Evolutionary conservation across 2,329 filamentous ascomycete genomes (phyloP).

Genomic region (Neophaeococcomyces mojaviensis): DNA sequence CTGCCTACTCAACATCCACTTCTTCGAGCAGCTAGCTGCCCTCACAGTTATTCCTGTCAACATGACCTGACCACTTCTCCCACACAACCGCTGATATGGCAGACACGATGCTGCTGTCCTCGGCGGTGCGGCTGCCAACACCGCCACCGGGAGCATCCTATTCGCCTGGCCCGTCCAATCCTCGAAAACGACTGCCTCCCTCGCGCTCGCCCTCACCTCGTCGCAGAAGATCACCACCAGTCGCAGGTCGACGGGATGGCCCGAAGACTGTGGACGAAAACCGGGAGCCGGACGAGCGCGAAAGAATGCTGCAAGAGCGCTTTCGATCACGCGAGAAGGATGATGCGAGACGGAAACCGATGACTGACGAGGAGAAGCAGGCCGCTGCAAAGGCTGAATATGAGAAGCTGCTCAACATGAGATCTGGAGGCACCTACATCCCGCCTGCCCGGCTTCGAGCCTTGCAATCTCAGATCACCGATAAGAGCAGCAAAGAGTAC

Average conservation of each 20-base stretch:
- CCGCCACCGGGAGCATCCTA: slow-evolving; percentile 44
- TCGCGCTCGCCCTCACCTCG: slow-evolving; percentile 45
- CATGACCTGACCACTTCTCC: not conserved
- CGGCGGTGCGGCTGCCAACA: slow-evolving; percentile 53
- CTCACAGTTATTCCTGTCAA: not conserved
- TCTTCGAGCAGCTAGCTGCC: too few species aligned
- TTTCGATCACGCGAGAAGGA: slow-evolving; percentile 46
- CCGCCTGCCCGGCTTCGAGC: slow-evolving; percentile 84
- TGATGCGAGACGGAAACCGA: slow-evolving; percentile 41
- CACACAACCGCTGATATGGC: slow-evolving; percentile 28
- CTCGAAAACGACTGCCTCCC: slow-evolving; percentile 51
- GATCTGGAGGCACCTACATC: slow-evolving; percentile 93
- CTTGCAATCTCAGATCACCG: slow-evolving; percentile 91
- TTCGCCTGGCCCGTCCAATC: slow-evolving; percentile 38
- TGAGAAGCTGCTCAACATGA: slow-evolving; percentile 82
- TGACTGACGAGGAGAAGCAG: slow-evolving; percentile 75
- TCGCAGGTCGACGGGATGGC: slow-evolving; percentile 19
- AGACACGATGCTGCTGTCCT: slow-evolving; percentile 38
- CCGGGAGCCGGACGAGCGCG: slow-evolving; percentile 42
- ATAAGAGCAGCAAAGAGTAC: slow-evolving; percentile 93
- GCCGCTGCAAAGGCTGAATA: slow-evolving; percentile 86
- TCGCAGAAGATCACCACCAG: slow-evolving; percentile 42
- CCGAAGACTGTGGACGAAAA: slow-evolving; percentile 37
- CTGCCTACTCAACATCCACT: too few species aligned
- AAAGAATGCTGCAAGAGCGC: slow-evolving; percentile 46